Conservation (phyloP, 306 rosid species). For the Cucumis sativus region DNA sequence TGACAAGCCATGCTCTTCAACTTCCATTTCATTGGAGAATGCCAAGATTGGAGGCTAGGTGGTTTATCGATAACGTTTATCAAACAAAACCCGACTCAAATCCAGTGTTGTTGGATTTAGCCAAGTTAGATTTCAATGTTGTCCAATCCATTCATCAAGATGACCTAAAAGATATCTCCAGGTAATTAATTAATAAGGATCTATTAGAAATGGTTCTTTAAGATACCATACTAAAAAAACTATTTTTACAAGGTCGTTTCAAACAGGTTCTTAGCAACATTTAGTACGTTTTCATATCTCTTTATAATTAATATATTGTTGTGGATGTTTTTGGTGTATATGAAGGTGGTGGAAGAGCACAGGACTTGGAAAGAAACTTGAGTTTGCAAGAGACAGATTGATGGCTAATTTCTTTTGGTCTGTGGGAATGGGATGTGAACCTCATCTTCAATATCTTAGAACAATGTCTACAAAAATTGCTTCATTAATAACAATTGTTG, state of each 20-base stretch:
- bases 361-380: not conserved
- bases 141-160: not conserved
- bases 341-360: constrained; percentile 12
- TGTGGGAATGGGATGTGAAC: not conserved
- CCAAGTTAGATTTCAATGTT: not conserved
- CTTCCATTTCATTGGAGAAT: constrained; percentile 29
- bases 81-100: not conserved
- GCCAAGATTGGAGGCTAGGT: constrained; percentile 15
- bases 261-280: too few species aligned
- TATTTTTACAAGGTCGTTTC: too few species aligned
- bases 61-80: constrained; percentile 13
- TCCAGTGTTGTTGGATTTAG: not conserved
- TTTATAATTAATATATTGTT: too few species aligned
- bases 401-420: constrained; percentile 5
- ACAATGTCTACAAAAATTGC: not conserved
- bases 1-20: constrained; percentile 22
- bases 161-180: not conserved
- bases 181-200: too few species aligned
- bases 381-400: constrained; percentile 6
- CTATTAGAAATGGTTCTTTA: too few species aligned
- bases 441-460: not conserved
- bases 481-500: constrained; percentile 1
- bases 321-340: not conserved
- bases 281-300: too few species aligned
- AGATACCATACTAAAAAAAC: too few species aligned